phyloP scores from a whole-genome alignment of 169 alveolate species.

The Plasmodium sp. region DNA sequence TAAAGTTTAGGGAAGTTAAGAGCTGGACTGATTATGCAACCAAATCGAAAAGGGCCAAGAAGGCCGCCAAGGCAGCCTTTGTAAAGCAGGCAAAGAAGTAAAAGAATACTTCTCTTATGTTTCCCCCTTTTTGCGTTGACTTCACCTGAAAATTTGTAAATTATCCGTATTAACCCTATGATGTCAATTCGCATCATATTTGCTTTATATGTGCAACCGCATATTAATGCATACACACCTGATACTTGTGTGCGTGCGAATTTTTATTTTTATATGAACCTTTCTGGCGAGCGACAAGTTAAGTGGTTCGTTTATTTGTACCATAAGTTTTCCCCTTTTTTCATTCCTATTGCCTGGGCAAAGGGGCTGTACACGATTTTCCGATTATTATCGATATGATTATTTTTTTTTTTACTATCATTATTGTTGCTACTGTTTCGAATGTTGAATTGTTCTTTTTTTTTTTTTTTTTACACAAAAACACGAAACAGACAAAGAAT shows the following conservation, averaged over 20 bases:
- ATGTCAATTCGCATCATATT: not conserved
- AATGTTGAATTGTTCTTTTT: not conserved
- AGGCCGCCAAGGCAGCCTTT: not conserved
- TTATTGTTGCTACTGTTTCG: not conserved
- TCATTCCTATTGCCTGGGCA: not conserved
- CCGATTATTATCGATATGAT: not conserved
- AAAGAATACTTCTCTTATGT: not conserved
- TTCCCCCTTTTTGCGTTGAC: not conserved
- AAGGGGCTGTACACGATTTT: not conserved
- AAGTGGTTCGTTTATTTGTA: not conserved
- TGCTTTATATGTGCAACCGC: not conserved
- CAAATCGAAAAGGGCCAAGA: not conserved
- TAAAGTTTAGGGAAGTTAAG: slow-evolving; percentile 43
- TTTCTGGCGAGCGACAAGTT: not conserved
- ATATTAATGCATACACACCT: not conserved
- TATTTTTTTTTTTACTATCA: not conserved
- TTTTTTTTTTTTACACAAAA: slow-evolving; percentile 1
- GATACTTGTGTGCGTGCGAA: not conserved
- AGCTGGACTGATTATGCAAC: slow-evolving; percentile 32
- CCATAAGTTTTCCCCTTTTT: not conserved
- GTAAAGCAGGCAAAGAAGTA: not conserved
- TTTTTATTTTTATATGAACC: not conserved
- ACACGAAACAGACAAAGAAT: not conserved
- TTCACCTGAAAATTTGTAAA: not conserved
- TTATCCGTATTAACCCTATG: not conserved